Percentiles rank a stretch among this genome's conserved stretches.
These are phyloP conservation scores for Hemerocallis citrina DNA, from an alignment of 106 monocot species.

Conservation along the genomic window DNA sequence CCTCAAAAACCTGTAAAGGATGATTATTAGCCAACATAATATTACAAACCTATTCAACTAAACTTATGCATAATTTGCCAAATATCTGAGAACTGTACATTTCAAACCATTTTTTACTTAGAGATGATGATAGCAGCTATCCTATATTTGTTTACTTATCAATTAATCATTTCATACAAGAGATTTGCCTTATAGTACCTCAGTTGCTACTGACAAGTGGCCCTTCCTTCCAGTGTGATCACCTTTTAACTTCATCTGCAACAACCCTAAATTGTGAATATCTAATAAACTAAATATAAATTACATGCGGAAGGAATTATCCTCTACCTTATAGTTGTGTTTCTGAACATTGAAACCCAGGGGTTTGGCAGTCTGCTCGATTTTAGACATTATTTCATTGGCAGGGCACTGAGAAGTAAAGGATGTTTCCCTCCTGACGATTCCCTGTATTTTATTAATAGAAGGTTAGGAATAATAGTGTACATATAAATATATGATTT, in stretches of 20 bases:
- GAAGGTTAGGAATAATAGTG: neutral
- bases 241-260: slow-evolving; percentile 81
- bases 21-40: neutral
- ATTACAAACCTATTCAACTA: too few species aligned
- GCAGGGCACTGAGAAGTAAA: slow-evolving; percentile 71
- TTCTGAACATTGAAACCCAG: slow-evolving; percentile 85
- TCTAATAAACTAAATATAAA: neutral
- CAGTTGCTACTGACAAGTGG: slow-evolving; percentile 80
- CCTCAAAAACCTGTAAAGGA: slow-evolving; percentile 74
- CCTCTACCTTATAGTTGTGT: slow-evolving; percentile 73
- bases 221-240: slow-evolving; percentile 85
- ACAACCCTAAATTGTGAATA: neutral
- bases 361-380: slow-evolving; percentile 85
- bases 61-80: too few species aligned
- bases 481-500: too few species aligned
- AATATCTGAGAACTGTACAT: too few species aligned
- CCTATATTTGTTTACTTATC: too few species aligned
- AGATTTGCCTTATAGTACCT: slow-evolving; percentile 40
- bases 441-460: slow-evolving; percentile 23
- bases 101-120: too few species aligned
- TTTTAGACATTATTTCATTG: slow-evolving; percentile 82
- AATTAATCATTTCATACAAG: too few species aligned
- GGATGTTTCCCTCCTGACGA: slow-evolving; percentile 64
- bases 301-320: neutral
- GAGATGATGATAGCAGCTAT: too few species aligned